phyloP scores from a whole-genome alignment of 345 rosid species.

The Isatis tinctoria region DNA sequence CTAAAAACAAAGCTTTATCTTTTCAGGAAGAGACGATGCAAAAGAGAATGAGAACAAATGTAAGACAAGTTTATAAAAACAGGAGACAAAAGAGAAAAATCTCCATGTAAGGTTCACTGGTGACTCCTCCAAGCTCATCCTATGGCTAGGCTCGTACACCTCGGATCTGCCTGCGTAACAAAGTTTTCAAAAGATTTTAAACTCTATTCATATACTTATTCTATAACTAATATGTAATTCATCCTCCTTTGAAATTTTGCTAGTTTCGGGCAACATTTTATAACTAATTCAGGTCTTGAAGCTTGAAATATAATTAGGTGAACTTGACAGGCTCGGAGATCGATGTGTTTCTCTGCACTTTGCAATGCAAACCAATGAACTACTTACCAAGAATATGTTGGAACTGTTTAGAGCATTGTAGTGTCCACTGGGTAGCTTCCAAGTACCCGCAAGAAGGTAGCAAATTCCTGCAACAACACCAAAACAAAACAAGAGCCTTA shows the following conservation, averaged over 20 bases:
- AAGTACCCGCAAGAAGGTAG: conserved; percentile 86
- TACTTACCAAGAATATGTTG: neutral
- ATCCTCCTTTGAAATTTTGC: too few species aligned
- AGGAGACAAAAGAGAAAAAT: neutral
- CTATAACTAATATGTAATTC: neutral
- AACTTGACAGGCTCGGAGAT: neutral
- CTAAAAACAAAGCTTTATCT: neutral
- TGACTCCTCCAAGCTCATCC: neutral
- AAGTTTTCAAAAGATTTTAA: neutral
- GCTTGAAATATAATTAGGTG: neutral
- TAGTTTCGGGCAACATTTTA: neutral
- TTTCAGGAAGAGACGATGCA: neutral
- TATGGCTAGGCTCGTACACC: neutral
- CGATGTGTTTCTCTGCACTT: neutral
- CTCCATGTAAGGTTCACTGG: neutral
- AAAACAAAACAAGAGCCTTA: neutral
- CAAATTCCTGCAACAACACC: conserved; percentile 65
- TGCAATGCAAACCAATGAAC: neutral
- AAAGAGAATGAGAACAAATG: neutral
- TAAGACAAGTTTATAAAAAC: neutral
- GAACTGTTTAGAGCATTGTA: conserved; percentile 40
- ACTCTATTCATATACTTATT: neutral
- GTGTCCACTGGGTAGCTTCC: conserved; percentile 97
- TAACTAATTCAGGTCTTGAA: neutral
- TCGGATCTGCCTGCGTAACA: conserved; percentile 4